Evolutionary conservation across 2,329 filamentous ascomycete species (phyloP), one percentile per base, ranked within the genome.

Genomic region (Pseudonectria buxi): DNA sequence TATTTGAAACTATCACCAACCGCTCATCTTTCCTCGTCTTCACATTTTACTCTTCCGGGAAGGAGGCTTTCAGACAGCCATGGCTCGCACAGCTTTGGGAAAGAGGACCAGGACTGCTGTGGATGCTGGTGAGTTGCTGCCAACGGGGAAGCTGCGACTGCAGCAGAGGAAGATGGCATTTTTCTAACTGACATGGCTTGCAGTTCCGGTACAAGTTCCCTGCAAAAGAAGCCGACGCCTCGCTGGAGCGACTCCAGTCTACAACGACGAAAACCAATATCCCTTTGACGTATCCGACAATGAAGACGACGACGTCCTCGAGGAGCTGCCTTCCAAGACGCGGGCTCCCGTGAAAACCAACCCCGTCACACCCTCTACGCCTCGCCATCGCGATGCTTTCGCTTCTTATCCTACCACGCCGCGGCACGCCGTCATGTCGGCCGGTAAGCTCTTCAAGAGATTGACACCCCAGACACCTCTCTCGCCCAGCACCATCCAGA

Each of bases 311-410:
- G 58, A 61, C 29, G 57, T 62, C 13, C 54, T 62, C 32, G 57
- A 56, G 12, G 59, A 66, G 30, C 51, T 54, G 26, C 54, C 55
- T 33, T 36, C 51, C 7, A 57, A 53, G 41, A 48, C 42, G 13
- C 51, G 49, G 39, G 50, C 55, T 3, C 50, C 57, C 11, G 47
- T 46, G 14, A 62, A 57, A 34, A 59, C 68, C 54, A 74, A 63
- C 30, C 76, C 76, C 11, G 68, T 80, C 33, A 84, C 81, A 3
- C 86, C 86, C 1, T 76, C 77, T 14, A 89, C 86, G 10, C 81
- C 85, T 16, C 74, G 86, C 47, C 84, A 87, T 55, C 78, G 84
- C 59, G 83, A 95, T 77, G 86, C 76, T 31, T 72, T 90, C 40
- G 75, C 77, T 33, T 74, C 77, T 44, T 72, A 79, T 14, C 83